Evolutionary conservation across 75 land plant species (phyloP).

Genomic region (Pseudotsuga menziesii): DNA sequence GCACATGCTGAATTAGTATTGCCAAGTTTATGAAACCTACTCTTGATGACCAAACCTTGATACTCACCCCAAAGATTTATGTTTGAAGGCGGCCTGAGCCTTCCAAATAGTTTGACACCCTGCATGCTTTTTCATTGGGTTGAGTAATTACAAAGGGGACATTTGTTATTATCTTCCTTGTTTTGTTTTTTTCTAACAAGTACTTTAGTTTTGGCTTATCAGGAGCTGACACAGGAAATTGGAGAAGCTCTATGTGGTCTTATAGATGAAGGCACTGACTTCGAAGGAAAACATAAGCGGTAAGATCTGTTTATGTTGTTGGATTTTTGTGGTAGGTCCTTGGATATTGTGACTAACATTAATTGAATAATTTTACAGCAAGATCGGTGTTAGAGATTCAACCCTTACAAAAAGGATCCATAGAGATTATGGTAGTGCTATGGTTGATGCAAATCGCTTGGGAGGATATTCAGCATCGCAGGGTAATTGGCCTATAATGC

Average conservation of each 20-base stretch:
- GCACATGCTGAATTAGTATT: no score
- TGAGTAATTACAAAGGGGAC: neutral
- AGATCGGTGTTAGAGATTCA: slow-evolving; percentile 7
- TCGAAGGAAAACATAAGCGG: slow-evolving; percentile 43
- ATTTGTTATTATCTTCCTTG: neutral
- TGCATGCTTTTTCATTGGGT: no score
- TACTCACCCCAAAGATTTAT: neutral
- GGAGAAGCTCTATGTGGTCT: slow-evolving; percentile 82
- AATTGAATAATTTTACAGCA: neutral
- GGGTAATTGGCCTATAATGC: slow-evolving; percentile 17
- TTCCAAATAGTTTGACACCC: neutral
- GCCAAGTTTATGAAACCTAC: neutral
- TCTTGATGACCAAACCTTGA: neutral
- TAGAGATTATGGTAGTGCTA: slow-evolving; percentile 16
- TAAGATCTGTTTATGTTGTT: slow-evolving; percentile 11
- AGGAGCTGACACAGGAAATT: slow-evolving; percentile 78
- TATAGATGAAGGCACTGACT: slow-evolving; percentile 55
- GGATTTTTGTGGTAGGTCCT: neutral
- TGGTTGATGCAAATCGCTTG: slow-evolving; percentile 23
- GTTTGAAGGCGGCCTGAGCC: neutral
- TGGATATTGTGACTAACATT: neutral
- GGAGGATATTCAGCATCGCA: slow-evolving; percentile 16
- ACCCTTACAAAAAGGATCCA: slow-evolving; percentile 22
- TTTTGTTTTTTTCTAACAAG: neutral
- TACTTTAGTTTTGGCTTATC: neutral